phyloP scores from a whole-genome alignment of 768 basidiomycete genomes.

The Udeniomyces megalosporus region DNA sequence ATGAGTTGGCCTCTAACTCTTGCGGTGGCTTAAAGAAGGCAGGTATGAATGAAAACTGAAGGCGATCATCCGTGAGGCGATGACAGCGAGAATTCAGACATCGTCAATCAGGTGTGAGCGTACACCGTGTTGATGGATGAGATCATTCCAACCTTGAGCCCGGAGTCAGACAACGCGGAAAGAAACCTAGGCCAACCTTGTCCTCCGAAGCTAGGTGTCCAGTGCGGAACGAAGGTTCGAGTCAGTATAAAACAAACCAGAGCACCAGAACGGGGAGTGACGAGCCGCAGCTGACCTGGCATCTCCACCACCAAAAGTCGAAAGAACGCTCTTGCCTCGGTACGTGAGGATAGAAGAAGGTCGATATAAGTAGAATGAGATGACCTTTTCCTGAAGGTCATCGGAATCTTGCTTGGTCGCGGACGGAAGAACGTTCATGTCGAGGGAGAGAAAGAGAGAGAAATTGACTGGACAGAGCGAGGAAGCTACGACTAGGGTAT shows the following conservation, averaged over 20 bases:
- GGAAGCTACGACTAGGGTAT: background rate
- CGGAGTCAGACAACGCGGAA: constrained; percentile 15
- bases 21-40: constrained; percentile 29
- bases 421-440: constrained; percentile 27
- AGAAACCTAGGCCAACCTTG: constrained; percentile 23
- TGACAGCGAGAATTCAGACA: background rate
- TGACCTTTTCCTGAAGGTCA: constrained; percentile 15
- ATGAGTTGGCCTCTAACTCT: constrained; percentile 20
- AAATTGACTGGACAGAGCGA: constrained; percentile 2
- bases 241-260: too few relatives aligned
- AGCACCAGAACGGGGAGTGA: too few relatives aligned
- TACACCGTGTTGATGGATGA: background rate
- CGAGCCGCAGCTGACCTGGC: too few relatives aligned
- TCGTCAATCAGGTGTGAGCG: too few relatives aligned
- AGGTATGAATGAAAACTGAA: constrained; percentile 28
- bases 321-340: constrained; percentile 19
- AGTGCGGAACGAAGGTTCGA: too few relatives aligned
- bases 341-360: background rate
- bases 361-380: constrained; percentile 12
- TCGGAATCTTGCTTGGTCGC: constrained; percentile 14
- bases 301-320: constrained; percentile 28
- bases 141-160: constrained; percentile 19
- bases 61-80: background rate
- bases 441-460: constrained; percentile 26
- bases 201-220: too few relatives aligned